phyloP scores from a whole-genome alignment of 2,329 filamentous ascomycete species.

The Fusarium citri region DNA sequence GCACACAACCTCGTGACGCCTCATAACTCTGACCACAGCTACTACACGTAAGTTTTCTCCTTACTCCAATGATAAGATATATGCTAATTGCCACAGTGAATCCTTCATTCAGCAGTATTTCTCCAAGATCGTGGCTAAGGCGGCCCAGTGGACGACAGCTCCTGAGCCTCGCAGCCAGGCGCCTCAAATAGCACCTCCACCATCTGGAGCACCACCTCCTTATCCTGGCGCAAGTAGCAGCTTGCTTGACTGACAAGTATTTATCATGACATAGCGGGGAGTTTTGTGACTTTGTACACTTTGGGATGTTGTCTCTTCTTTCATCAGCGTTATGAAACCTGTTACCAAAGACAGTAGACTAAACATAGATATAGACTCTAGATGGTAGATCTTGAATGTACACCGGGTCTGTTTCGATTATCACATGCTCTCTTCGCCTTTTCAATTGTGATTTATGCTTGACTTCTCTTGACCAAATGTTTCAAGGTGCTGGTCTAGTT shows the following conservation, averaged over 20 bases:
- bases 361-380: slow-evolving; percentile 28
- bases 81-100: slow-evolving; percentile 63
- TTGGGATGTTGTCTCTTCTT: slow-evolving; percentile 3
- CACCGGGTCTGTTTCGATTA: background rate
- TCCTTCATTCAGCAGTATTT: slow-evolving; percentile 84
- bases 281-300: slow-evolving; percentile 26
- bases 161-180: slow-evolving; percentile 10
- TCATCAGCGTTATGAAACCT: slow-evolving; percentile 1
- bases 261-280: slow-evolving; percentile 28
- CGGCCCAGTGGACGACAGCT: slow-evolving; percentile 52
- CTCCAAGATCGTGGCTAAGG: slow-evolving; percentile 71
- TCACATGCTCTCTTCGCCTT: background rate
- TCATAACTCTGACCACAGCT: slow-evolving; percentile 84
- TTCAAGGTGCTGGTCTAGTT: no score
- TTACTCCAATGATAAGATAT: background rate
- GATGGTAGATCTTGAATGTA: slow-evolving; percentile 7
- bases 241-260: slow-evolving; percentile 38
- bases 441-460: background rate
- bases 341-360: background rate
- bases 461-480: background rate
- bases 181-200: slow-evolving; percentile 29
- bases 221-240: slow-evolving; percentile 29
- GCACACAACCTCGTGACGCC: slow-evolving; percentile 89
- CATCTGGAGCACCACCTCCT: slow-evolving; percentile 39
- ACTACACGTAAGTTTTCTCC: slow-evolving; percentile 72